Evolutionary conservation across 2,329 filamentous ascomycete genomes (phyloP).

Genomic region (Dactylellina leptospora): DNA sequence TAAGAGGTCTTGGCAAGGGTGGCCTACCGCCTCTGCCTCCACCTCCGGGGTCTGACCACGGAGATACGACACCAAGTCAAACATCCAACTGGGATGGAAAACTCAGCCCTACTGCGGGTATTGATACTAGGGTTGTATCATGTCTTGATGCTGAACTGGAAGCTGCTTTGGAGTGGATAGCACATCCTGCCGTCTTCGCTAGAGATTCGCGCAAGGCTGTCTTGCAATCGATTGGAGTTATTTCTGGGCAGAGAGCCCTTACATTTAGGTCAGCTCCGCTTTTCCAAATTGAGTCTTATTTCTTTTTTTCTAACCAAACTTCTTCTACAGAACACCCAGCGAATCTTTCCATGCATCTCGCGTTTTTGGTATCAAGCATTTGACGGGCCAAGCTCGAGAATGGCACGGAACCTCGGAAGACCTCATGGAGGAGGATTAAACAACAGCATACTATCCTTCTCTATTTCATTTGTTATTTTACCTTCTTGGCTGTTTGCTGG

Average conservation of each 20-base stretch:
- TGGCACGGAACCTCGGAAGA: slow-evolving; percentile 74
- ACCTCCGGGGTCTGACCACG: slow-evolving; percentile 59
- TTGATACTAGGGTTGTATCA: slow-evolving; percentile 81
- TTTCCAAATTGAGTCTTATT: not conserved
- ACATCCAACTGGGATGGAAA: slow-evolving; percentile 61
- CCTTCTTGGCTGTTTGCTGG: slow-evolving; percentile 43
- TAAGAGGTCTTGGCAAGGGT: slow-evolving; percentile 95
- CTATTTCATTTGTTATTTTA: slow-evolving; percentile 41
- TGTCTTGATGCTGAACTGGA: slow-evolving; percentile 92
- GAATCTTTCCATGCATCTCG: slow-evolving; percentile 89
- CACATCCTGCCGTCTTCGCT: slow-evolving; percentile 91
- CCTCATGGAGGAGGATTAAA: slow-evolving; percentile 57
- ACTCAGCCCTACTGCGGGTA: slow-evolving; percentile 74
- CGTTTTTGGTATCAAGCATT: slow-evolving; percentile 78
- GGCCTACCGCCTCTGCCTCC: slow-evolving; percentile 88
- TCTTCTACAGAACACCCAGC: slow-evolving; percentile 70
- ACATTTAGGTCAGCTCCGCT: slow-evolving; percentile 69
- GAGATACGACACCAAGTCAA: slow-evolving; percentile 53
- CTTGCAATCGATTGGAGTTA: slow-evolving; percentile 93
- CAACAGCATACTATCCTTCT: slow-evolving; percentile 14
- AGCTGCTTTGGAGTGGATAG: slow-evolving; percentile 93
- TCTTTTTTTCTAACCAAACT: not conserved
- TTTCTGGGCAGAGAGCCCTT: slow-evolving; percentile 90
- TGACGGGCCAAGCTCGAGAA: slow-evolving; percentile 84
- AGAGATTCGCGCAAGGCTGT: slow-evolving; percentile 95